Evolutionary conservation across 163 green algal species (phyloP), one percentile per base, ranked within the genome.

Genomic region (Botryococcus braunii): DNA sequence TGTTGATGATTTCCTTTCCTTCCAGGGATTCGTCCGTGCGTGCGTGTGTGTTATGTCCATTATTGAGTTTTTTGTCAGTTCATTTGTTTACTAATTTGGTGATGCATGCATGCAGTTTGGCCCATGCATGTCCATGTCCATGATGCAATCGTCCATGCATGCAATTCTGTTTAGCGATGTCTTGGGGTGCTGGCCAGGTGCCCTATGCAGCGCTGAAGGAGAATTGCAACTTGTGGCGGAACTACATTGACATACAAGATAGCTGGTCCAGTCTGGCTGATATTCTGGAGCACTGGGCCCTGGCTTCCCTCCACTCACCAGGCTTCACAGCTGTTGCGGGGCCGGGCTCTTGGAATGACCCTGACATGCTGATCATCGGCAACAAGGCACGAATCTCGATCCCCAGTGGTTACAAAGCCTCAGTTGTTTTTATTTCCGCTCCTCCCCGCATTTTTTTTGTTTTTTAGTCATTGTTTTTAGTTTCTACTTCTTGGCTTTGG

Each of bases 191-290:
- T 63, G 56, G 27, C 3, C 62, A 68, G 62, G 41, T 58, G 1
- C 62, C 62, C 6, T 68, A 68, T 43, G n/a, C 25, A 1, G 62
- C 25, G 2, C 21, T 68, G 62, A 57, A 58, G 62, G n/a, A 38
- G 62, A 40, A 68, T 29, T 68, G 62, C 62, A 68, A 68, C 40
- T 43, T 68, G 40, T 68, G 62, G 62, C 62, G 62, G 6, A 68
- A 68, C 40, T 68, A 29, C 29, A 0, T 59, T 6, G 62, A 68
- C 62, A 68, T 68, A 29, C 62, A 68, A 43, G 40, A 46, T 1
- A 27, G 21, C 62, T 68, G 62, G 62, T 27, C 31, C 40, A 68
- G 62, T 29, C 40, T 68, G 25, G 41, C n/a, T 5, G 32, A 11
- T 43, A 68, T 68, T n/a, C 17, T 68, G 9, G 40, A 46, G 17